These are phyloP conservation scores for Ustilago xerochloae DNA, from an alignment of 1,284 basidiomycete species.

Conservation along the genomic window DNA sequence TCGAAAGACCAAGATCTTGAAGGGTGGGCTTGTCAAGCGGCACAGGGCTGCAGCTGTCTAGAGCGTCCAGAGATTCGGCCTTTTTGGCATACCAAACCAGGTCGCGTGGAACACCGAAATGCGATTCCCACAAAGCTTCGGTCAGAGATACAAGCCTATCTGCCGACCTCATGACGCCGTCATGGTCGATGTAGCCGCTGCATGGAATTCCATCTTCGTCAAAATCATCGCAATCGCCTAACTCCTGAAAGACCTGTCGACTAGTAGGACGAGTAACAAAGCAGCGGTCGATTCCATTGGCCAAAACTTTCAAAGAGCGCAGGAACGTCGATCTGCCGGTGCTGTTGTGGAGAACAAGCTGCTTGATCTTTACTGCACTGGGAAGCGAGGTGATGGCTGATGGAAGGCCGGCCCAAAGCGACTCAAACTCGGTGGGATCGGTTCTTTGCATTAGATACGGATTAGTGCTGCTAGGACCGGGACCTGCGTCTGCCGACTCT, in stretches of 20 bases:
- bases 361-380: slow-evolving; percentile 18
- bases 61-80: not conserved
- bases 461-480: slow-evolving; percentile 9
- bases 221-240: too few species aligned
- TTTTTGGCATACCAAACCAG: slow-evolving; percentile 14
- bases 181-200: slow-evolving; percentile 9
- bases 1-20: not conserved
- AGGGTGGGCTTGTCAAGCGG: not conserved
- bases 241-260: slow-evolving; percentile 19
- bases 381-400: slow-evolving; percentile 17
- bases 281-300: slow-evolving; percentile 35
- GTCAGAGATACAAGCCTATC: slow-evolving; percentile 5
- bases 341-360: slow-evolving; percentile 18
- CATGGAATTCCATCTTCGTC: too few species aligned
- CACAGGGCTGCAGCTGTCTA: slow-evolving; percentile 5
- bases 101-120: slow-evolving; percentile 22
- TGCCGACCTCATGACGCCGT: slow-evolving; percentile 6
- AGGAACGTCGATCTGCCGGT: slow-evolving; percentile 9
- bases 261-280: slow-evolving; percentile 26
- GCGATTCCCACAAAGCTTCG: slow-evolving; percentile 31
- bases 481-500: slow-evolving; percentile 7
- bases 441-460: too few species aligned
- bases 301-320: slow-evolving; percentile 8
- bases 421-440: slow-evolving; percentile 22
- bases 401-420: slow-evolving; percentile 25